phyloP scores from a whole-genome alignment of 2,329 filamentous ascomycete species.

The Fusarium miscanthi region DNA sequence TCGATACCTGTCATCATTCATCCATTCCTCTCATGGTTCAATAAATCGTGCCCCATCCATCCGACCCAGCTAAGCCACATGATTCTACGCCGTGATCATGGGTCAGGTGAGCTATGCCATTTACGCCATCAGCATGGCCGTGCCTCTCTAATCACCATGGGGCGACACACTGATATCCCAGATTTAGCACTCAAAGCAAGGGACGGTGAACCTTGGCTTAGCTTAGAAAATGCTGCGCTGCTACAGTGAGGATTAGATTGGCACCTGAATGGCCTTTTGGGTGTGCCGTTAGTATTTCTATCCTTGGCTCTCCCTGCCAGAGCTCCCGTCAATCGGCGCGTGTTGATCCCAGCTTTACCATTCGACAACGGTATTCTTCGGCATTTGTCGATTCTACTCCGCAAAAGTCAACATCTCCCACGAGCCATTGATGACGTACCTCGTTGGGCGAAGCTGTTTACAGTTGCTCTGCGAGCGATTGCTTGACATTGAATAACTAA shows the following conservation, averaged over 20 bases:
- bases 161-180: constrained; percentile 27
- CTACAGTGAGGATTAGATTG: constrained; percentile 2
- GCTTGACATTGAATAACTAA: constrained; percentile 15
- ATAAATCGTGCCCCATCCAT: constrained; percentile 23
- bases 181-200: constrained; percentile 34
- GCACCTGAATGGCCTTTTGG: constrained; percentile 8
- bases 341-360: constrained; percentile 31
- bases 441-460: constrained; percentile 15
- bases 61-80: constrained; percentile 41
- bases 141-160: constrained; percentile 36
- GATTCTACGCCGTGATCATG: constrained; percentile 43
- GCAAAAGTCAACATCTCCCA: constrained; percentile 22
- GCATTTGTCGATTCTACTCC: constrained; percentile 24
- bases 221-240: constrained; percentile 13
- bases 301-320: constrained; percentile 13
- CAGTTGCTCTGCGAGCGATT: neutral
- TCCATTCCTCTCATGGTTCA: constrained; percentile 15
- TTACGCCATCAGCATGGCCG: constrained; percentile 40
- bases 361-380: constrained; percentile 36
- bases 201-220: constrained; percentile 32
- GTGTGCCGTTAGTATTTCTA: constrained; percentile 22
- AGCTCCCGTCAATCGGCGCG: constrained; percentile 34
- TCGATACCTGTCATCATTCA: constrained; percentile 6
- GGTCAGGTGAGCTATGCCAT: constrained; percentile 48
- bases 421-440: constrained; percentile 32